A percentile compares a stretch with the other conserved stretches of the same genome.
Evolutionary conservation across 139 green algal species (phyloP).

Genomic region (Asterochloris sp.): DNA sequence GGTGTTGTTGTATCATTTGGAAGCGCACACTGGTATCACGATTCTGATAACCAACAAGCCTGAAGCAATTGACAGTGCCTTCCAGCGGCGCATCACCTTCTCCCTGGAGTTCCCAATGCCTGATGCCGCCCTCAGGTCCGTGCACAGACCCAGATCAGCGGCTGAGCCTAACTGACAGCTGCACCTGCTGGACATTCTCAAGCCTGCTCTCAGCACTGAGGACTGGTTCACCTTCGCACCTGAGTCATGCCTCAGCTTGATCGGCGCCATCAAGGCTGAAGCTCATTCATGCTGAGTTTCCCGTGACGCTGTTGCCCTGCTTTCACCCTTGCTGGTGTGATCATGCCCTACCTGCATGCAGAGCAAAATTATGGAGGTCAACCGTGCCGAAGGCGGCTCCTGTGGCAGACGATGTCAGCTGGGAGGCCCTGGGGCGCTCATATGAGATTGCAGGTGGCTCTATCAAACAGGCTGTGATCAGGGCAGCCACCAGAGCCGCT

Average conservation of each 20-base stretch:
- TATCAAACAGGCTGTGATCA: conserved; percentile 22
- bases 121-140: conserved; percentile 3
- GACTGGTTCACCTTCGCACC: too few species aligned
- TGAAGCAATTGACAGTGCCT: conserved; percentile 9
- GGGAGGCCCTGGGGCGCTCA: conserved; percentile 3
- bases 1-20: conserved; percentile 18
- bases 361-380: conserved; percentile 9
- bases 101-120: conserved; percentile 18
- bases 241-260: too few species aligned
- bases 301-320: too few species aligned
- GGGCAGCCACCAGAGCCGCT: conserved; percentile 4
- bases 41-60: conserved; percentile 26
- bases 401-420: conserved; percentile 12
- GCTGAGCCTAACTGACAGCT: too few species aligned
- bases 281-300: too few species aligned
- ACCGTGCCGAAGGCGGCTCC: conserved; percentile 6
- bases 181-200: too few species aligned
- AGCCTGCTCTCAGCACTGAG: too few species aligned
- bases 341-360: background rate
- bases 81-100: conserved; percentile 22
- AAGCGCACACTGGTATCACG: conserved; percentile 9
- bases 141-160: too few species aligned
- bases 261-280: too few species aligned
- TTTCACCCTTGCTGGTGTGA: too few species aligned
- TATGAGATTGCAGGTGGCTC: conserved; percentile 15